Evolutionary conservation across 2,329 filamentous ascomycete genomes (phyloP), one percentile per base, ranked within the genome.

Genomic region (Colletotrichum endophyticum): DNA sequence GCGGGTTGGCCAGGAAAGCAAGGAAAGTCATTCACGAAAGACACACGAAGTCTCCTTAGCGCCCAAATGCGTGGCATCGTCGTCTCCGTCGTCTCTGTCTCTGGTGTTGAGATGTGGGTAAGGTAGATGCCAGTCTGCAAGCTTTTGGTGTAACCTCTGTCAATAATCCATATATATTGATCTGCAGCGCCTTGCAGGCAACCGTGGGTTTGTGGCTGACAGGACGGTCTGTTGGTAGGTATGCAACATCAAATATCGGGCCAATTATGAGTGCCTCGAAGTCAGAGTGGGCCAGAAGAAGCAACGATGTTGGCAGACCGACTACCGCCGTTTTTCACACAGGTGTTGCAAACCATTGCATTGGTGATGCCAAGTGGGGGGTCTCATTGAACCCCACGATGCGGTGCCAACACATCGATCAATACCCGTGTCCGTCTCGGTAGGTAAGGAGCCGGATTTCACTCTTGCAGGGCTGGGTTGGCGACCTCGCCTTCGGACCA

Each of bases 111-210:
- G 36, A 68, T 27, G 53, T 19, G 25, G 66, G 15, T 19, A 59
- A n/a, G 44, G 27, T 66, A 30, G 34, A 19, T 15, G 53, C 34
- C 22, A 39, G n/a, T 16, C 25, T 28, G 25, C 19, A 13, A 57
- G 22, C 13, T 3, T 34, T 49, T 27, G 8, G 49, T 62, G 74
- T 27, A 39, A 49, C 59, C 28, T 30, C 49, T 64, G 34, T 56
- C 30, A 57, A 57, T 57, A 66, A 49, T 32, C 36, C 44, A 72
- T 63, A 72, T 63, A 75, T 67, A n/a, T 39, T 44, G 66, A 77
- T 77, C 72, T 75, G 66, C 75, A 53, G 34, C 72, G 62, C 61
- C 75, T 76, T 75, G 75, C 72, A 71, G 70, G 25, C 30, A 30
- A 25, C n/a, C 39, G 39, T 15, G 22, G 66, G 25, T 44, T 59